Evolutionary conservation across 1,139 yeast species (phyloP), one percentile per base, ranked within the genome.

Genomic region (Blastobotrys malaysiensis): DNA sequence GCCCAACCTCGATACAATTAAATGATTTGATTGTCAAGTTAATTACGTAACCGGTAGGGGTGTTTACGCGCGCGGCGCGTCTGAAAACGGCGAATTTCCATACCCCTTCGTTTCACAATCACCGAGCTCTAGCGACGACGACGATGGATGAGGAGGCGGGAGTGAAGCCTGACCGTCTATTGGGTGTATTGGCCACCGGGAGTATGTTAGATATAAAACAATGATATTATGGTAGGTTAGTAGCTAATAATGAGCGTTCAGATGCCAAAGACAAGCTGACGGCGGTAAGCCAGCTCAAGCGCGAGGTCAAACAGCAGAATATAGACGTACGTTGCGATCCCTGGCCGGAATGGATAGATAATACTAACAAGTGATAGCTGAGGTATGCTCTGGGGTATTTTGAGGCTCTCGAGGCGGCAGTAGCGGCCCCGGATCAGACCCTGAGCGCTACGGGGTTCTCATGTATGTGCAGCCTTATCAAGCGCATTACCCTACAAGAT

Each of bases 401-500:
- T 58, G 82, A 81, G 52, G 78, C 87, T 0, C 71, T 86, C 46
- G 69, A 78, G 13, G 61, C 73, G 9, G 83, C 82, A 1, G 73
- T 75, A 46, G 74, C 76, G 54, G 69, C 76, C 1, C 64, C 69
- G 2, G 78, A 77, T 49, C 57, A 69, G 24, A 71, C 76, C n/a
- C 73, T 83, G 21, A 74, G 75, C 57, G 64, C 76, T 0, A 63
- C 75, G 44, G 78, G 86, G 1, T 87, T 88, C 65, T 82, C 88
- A 13, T 79, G 89, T 9, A 69, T 87, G 9, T 86, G 91, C 57
- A 93, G 89, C 65, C 71, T 89, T 49, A 80, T 88, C 26, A 88
- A 87, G 62, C 75, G 97, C 18, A 82, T 88, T 1, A 82, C 87
- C 52, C 81, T 84, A 69, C 97, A 88, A 70, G 84, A 86, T 60